Base-by-base conservation (phyloP, 768 basidiomycete genomes). In the Phylloporus sp. region DNA sequence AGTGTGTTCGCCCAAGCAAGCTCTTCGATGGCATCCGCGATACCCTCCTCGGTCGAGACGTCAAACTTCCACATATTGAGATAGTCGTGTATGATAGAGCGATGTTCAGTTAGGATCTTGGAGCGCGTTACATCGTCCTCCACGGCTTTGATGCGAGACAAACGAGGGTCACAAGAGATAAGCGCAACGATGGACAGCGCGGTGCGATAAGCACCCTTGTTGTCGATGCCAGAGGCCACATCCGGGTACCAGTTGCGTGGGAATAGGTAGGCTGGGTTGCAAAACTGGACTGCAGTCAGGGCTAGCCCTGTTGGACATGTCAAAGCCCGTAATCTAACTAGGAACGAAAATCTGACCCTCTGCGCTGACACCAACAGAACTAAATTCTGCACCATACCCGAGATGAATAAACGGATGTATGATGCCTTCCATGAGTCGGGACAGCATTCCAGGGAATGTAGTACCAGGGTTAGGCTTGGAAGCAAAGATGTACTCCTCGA, bases 371-470 rank as follows among this genome's bases (percentile, higher is more conserved):
- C 84, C 86, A 6, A 79, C 75, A 20, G 84, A 50, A 13, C 74
- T 72, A 53, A 86, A 86, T 62, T 88, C 86, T 4, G 76, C 64
- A 4, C 84, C 85, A 63, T 80, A 79, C 12, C 82, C 85, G 4
- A 70, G 56, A 57, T 87, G 82, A 40, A 88, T 86, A 35, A 86
- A 49, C 0, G 86, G 81, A 58, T 89, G 86, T 5, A 88, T 23
- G 6, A 85, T 59, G 3, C 82, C 84, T 1, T 73, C 73, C 16
- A 84, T 34, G 54, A 82, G 75, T 11, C 85, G 76, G 39, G 72
- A 74, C 13, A 87, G 59, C 82, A 88, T 82, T 53, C 74, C 56
- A 1, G 62, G 61, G 15, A 32, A 24, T 1, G 47, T 12, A 28
- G 24, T 3, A 22, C 50, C 57, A 39, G 73, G 69, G 58, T 85